Percentiles rank a stretch among this genome's conserved stretches.
Conservation (phyloP, 257 asterid species). For the Marsdenia floribunda region DNA sequence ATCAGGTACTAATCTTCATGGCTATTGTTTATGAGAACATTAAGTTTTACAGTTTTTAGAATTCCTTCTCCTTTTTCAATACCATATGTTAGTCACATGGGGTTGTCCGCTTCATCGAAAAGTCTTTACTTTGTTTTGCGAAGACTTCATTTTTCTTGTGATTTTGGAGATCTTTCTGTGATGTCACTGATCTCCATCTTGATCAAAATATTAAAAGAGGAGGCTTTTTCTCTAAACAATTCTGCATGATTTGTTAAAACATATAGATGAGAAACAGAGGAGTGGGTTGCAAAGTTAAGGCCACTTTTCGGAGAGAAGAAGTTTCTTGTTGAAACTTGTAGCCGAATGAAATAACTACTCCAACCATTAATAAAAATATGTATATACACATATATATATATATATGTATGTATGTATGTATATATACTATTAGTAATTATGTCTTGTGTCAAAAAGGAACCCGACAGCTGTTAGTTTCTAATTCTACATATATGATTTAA, state of each 20-base stretch:
- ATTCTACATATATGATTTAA: not conserved
- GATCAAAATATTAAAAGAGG: not conserved
- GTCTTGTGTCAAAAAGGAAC: not conserved
- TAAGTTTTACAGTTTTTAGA: not conserved
- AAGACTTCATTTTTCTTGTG: not conserved
- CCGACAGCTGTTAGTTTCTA: not conserved
- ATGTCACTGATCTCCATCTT: not conserved
- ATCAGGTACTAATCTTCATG: too few relatives aligned
- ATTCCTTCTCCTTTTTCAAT: not conserved
- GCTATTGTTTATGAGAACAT: too few relatives aligned
- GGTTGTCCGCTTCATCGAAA: not conserved
- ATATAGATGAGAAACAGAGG: not conserved
- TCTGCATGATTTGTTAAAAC: not conserved
- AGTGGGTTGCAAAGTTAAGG: not conserved
- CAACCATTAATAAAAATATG: not conserved
- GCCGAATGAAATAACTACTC: not conserved
- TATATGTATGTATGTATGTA: too few relatives aligned
- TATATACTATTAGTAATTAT: not conserved
- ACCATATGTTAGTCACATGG: constrained; percentile 1
- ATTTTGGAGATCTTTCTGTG: not conserved
- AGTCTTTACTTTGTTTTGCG: not conserved
- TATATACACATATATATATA: too few relatives aligned
- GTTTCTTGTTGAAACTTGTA: not conserved
- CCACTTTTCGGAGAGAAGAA: not conserved
- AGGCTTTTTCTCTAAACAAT: not conserved